Base-by-base conservation (phyloP, 2,329 filamentous ascomycete species). In the Aureobasidium vineae region DNA sequence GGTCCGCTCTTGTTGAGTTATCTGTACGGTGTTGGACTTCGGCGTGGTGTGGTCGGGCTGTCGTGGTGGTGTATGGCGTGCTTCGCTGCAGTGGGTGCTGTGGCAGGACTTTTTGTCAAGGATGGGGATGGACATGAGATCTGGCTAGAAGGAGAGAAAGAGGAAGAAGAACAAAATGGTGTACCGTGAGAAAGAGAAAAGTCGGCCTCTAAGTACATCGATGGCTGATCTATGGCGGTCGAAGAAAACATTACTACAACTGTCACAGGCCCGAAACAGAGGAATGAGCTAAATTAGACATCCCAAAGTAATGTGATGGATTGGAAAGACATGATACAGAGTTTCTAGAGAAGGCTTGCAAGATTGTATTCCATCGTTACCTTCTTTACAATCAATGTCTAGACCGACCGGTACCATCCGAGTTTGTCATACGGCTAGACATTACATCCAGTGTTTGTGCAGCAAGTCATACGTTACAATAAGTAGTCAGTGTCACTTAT, bases 121-220 rank as follows among this genome's bases (percentile, higher is more conserved):
- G 88, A 90, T 70, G 88, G 87, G 0, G 83, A 80, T 70, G 86
- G 86, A 1, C 85, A 87, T 73, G 86, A 88, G 73, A 82, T 86
- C 23, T 76, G 79, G 68, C 71, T 86, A 0, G 80, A 84, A 26
- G 82, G 77, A 2, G 82, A 84, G 65, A 73, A 75, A 61, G 73
- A 68, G 26, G 70, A 73, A 23, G 56, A 54, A 45, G 54, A 59
- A 41, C 36, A 43, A 23, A 21, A 23, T 33, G 28, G 2, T n/a
- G 2, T 38, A 23, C 5, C 4, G 2, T 36, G 23, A 56, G 21
- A 8, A 28, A 15, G 16, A 1, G 13, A 56, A 28, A 5, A 16
- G 6, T 28, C 23, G 5, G 38, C 7, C 6, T 31, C 6, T n/a
- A 1, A n/a, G 26, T 16, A 19, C 3, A n/a, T 52, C 8, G 19